These are phyloP conservation scores for Termitomyces eurrhizus DNA, from an alignment of 768 basidiomycete genomes.

Conservation along the genomic window DNA sequence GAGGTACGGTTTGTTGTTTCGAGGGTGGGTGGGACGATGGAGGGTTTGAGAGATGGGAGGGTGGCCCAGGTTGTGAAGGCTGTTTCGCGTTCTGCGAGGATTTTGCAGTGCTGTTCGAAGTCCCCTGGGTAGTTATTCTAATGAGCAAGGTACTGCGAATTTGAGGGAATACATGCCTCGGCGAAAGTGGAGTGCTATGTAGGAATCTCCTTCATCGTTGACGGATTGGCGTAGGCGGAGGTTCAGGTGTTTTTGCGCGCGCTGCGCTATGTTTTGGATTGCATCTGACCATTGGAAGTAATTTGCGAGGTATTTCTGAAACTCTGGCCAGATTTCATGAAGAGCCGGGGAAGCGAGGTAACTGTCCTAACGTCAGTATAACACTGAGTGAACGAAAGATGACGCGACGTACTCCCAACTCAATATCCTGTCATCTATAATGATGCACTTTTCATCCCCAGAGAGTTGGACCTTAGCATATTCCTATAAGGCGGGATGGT, in stretches of 20 bases:
- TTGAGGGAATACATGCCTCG: conserved; percentile 26
- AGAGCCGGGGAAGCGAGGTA: conserved; percentile 37
- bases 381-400: background rate
- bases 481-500: conserved; percentile 32
- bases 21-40: conserved; percentile 32
- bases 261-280: conserved; percentile 29
- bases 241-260: conserved; percentile 30
- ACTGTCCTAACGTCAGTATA: conserved; percentile 17
- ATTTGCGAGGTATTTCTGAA: conserved; percentile 31
- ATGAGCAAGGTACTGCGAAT: background rate
- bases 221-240: conserved; percentile 23
- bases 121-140: conserved; percentile 25
- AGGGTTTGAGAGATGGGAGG: conserved; percentile 31
- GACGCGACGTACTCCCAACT: conserved; percentile 34
- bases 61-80: conserved; percentile 49
- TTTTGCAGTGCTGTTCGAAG: conserved; percentile 39
- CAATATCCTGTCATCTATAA: conserved; percentile 41
- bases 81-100: conserved; percentile 26
- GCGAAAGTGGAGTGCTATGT: conserved; percentile 45
- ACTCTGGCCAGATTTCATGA: conserved; percentile 37
- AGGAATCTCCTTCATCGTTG: conserved; percentile 27
- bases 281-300: conserved; percentile 40
- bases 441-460: conserved; percentile 34
- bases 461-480: conserved; percentile 29
- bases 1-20: conserved; percentile 31